Conservation (phyloP, 169 alveolate species). For the Pseudocohnilembus persalinus region DNA sequence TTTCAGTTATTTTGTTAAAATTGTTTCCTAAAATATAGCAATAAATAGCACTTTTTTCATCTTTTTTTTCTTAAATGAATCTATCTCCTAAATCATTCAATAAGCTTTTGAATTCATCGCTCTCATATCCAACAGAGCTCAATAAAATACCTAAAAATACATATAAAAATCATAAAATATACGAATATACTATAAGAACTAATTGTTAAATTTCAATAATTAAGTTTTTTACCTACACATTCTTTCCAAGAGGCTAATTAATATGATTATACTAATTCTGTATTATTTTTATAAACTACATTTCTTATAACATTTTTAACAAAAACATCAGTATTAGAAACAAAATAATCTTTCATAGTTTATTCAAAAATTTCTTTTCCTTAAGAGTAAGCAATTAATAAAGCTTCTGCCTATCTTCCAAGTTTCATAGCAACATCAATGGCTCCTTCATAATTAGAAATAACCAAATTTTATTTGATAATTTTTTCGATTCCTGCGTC, state of each 20-base stretch:
- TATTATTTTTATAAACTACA: constrained; percentile 71
- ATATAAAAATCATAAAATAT: too few species aligned
- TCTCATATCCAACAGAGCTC: constrained; percentile 47
- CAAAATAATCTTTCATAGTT: constrained; percentile 71
- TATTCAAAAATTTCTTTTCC: constrained; percentile 70
- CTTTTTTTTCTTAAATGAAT: constrained; percentile 63
- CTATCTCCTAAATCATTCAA: constrained; percentile 75
- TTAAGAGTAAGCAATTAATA: constrained; percentile 70
- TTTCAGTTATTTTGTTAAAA: constrained; percentile 45
- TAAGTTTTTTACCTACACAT: constrained; percentile 45
- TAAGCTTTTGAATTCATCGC: constrained; percentile 50
- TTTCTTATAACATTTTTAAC: constrained; percentile 68
- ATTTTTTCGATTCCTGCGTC: constrained; percentile 74
- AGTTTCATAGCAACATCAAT: constrained; percentile 79
- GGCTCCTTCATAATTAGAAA: constrained; percentile 85
- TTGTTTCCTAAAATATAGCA: constrained; percentile 63
- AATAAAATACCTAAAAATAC: constrained; percentile 43
- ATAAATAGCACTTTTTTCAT: constrained; percentile 53
- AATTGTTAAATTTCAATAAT: background rate
- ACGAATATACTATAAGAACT: too few species aligned
- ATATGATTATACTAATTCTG: constrained; percentile 65
- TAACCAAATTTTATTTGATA: constrained; percentile 75
- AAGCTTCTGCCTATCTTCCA: constrained; percentile 82
- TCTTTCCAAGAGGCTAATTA: constrained; percentile 83
- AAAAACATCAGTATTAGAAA: constrained; percentile 73